Conservation (phyloP, 106 monocot species). For the Phalaenopsis aphrodite region DNA sequence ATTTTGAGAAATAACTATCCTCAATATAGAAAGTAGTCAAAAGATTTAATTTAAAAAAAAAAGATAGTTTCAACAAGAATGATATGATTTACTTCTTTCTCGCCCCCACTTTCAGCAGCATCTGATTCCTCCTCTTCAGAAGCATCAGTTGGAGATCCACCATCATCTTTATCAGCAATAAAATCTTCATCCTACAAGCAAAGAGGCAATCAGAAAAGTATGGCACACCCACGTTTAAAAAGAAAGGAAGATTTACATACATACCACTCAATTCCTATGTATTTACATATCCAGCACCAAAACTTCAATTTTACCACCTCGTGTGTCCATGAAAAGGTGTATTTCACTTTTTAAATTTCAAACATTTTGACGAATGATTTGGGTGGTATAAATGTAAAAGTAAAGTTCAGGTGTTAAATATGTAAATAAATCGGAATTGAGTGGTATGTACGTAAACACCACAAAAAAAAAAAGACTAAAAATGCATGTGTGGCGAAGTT, state of each 20-base stretch:
- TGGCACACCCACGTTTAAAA: neutral
- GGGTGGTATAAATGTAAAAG: too few species aligned
- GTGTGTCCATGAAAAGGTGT: too few species aligned
- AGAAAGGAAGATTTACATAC: neutral
- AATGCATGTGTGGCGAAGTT: neutral
- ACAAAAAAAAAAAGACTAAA: neutral
- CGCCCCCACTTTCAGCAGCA: conserved; percentile 77
- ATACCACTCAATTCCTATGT: too few species aligned
- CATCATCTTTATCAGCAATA: conserved; percentile 94
- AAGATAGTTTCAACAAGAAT: neutral
- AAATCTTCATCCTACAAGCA: conserved; percentile 90
- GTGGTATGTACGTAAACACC: too few species aligned
- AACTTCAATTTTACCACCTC: too few species aligned
- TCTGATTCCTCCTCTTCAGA: conserved; percentile 77
- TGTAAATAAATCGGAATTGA: too few species aligned
- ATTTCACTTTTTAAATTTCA: too few species aligned
- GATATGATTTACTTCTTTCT: conserved; percentile 47
- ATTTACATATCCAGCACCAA: too few species aligned
- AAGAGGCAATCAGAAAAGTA: neutral
- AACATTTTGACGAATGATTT: too few species aligned
- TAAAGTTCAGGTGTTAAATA: too few species aligned
- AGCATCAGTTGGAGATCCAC: conserved; percentile 95
- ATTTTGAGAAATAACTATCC: neutral
- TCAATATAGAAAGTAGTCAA: neutral
- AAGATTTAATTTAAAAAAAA: neutral